Conservation (phyloP, 2,329 filamentous ascomycete genomes). For the Ampelomyces quisqualis region DNA sequence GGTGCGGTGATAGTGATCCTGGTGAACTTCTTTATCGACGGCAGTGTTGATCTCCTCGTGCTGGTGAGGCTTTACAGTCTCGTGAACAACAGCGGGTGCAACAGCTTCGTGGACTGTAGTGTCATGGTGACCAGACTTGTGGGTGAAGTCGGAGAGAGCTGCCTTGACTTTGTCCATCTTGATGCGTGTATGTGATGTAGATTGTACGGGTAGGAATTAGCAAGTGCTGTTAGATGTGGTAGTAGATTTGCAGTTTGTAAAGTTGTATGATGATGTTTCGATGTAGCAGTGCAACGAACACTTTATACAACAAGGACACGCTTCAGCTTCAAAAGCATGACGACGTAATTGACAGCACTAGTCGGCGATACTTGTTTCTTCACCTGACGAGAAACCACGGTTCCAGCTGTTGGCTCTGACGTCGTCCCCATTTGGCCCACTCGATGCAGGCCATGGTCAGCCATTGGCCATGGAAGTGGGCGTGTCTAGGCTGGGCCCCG, state of each 20-base stretch:
- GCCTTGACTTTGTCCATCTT: constrained; percentile 64
- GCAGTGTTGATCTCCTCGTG: constrained; percentile 65
- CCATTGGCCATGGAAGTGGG: not conserved
- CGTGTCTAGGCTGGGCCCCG: constrained; percentile 1
- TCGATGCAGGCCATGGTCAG: not conserved
- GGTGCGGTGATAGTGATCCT: constrained; percentile 70
- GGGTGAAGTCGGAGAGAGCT: constrained; percentile 61
- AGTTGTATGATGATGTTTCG: not conserved
- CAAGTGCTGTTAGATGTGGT: too few species aligned
- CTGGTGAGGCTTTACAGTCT: constrained; percentile 59
- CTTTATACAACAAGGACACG: constrained; percentile 22
- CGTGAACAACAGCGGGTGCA: constrained; percentile 60
- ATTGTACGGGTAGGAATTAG: constrained; percentile 4
- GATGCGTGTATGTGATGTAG: constrained; percentile 6
- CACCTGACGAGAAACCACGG: not conserved
- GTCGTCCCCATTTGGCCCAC: not conserved
- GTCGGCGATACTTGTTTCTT: constrained; percentile 3
- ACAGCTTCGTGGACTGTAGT: constrained; percentile 70
- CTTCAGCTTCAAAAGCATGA: constrained; percentile 11
- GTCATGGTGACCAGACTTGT: constrained; percentile 63
- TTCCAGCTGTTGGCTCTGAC: constrained; percentile 1
- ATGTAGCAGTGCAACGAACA: constrained; percentile 4
- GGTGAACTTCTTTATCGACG: constrained; percentile 68
- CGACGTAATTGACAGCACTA: constrained; percentile 27
- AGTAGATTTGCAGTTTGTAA: not conserved